A percentile compares a stretch with the other conserved stretches of the same genome.
Evolutionary conservation across 345 rosid genomes (phyloP).

Genomic region (Turritis glabra): DNA sequence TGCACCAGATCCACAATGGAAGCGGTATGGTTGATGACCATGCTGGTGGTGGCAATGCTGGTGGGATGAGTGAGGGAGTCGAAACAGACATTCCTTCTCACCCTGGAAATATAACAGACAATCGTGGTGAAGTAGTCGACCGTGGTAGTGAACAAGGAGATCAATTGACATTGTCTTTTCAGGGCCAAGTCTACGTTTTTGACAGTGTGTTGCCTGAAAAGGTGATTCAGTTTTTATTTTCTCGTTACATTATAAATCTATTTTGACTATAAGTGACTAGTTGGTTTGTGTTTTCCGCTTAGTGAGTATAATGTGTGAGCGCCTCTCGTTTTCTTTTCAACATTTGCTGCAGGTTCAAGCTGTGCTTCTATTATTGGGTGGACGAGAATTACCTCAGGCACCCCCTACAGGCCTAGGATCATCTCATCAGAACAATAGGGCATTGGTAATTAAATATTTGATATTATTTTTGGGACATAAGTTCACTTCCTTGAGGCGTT

Average conservation of each 20-base stretch:
- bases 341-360: conserved; percentile 57
- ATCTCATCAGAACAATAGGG: conserved; percentile 44
- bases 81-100: conserved; percentile 56
- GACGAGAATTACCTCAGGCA: conserved; percentile 52
- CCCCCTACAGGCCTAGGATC: conserved; percentile 41
- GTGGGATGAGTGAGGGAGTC: conserved; percentile 39
- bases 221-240: conserved; percentile 38
- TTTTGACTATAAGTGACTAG: neutral
- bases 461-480: neutral
- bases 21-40: conserved; percentile 43
- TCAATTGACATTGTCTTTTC: conserved; percentile 71
- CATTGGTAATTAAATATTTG: conserved; percentile 8
- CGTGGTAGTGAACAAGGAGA: conserved; percentile 52
- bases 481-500: neutral
- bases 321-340: neutral
- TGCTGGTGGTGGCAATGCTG: conserved; percentile 42
- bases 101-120: conserved; percentile 50
- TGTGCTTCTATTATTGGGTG: conserved; percentile 61
- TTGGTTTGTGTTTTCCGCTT: conserved; percentile 2
- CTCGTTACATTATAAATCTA: neutral
- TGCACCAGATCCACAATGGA: conserved; percentile 49
- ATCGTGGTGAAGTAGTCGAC: conserved; percentile 44
- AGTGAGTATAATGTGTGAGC: neutral
- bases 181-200: conserved; percentile 78
- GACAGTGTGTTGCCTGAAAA: conserved; percentile 70